A percentile compares a stretch with the other conserved stretches of the same genome.
Evolutionary conservation across 2,329 filamentous ascomycete species (phyloP).

Genomic region (Exophiala calicioides): DNA sequence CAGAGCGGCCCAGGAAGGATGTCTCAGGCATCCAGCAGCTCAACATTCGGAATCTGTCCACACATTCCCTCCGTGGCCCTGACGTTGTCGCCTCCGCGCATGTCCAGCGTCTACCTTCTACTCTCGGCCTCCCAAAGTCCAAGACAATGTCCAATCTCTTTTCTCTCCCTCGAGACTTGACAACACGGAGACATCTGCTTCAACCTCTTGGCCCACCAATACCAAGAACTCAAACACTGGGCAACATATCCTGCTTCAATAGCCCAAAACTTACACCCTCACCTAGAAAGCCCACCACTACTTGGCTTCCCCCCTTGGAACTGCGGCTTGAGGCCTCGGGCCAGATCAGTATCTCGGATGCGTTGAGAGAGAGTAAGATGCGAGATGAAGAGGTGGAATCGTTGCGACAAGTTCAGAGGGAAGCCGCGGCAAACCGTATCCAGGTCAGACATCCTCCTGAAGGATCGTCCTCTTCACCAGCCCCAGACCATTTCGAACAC

Average conservation of each 20-base stretch:
- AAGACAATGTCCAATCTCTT: slow-evolving; percentile 21
- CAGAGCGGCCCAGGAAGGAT: slow-evolving; percentile 11
- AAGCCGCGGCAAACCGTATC: slow-evolving; percentile 20
- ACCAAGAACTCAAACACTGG: slow-evolving; percentile 24
- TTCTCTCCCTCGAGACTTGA: slow-evolving; percentile 11
- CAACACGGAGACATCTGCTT: slow-evolving; percentile 22
- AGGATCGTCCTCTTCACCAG: neutral
- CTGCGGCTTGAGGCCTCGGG: slow-evolving; percentile 4
- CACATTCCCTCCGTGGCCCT: slow-evolving; percentile 8
- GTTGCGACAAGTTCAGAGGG: slow-evolving; percentile 22
- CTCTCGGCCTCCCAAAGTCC: slow-evolving; percentile 17
- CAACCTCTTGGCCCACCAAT: slow-evolving; percentile 27
- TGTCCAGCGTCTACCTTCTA: slow-evolving; percentile 1
- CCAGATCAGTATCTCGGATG: slow-evolving; percentile 18
- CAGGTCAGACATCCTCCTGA: slow-evolving; percentile 14
- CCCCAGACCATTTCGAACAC: neutral
- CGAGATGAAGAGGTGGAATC: slow-evolving; percentile 21
- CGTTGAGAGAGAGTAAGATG: slow-evolving; percentile 24
- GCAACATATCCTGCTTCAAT: slow-evolving; percentile 26
- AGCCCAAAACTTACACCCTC: slow-evolving; percentile 14
- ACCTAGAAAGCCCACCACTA: slow-evolving; percentile 16
- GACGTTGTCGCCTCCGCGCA: neutral
- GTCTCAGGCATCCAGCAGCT: slow-evolving; percentile 20
- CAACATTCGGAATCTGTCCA: slow-evolving; percentile 15
- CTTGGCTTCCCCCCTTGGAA: slow-evolving; percentile 1